A percentile compares a stretch with the other conserved stretches of the same genome.
Conservation (phyloP, 106 monocot genomes). For the Alisma plantagoaquatica region DNA sequence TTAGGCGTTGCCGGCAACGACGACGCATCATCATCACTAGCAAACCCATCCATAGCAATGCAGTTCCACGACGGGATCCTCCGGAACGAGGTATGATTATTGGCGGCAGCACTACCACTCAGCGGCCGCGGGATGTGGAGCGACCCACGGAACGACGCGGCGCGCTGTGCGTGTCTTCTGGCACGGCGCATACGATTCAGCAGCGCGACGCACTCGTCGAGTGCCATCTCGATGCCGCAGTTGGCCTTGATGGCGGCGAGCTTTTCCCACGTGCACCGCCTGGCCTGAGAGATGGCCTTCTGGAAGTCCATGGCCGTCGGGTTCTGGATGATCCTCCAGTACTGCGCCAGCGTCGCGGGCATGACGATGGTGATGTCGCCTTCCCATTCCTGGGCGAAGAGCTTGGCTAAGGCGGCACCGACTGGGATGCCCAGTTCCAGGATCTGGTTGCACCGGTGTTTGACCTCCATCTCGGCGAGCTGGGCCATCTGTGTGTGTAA, state of each 20-base stretch:
- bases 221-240: constrained; percentile 11
- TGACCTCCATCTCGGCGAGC: constrained; percentile 14
- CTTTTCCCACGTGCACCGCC: constrained; percentile 17
- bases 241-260: constrained; percentile 19
- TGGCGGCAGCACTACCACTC: too few relatives aligned
- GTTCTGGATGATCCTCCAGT: constrained; percentile 7
- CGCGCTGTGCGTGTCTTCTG: neutral
- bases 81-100: neutral
- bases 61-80: constrained; percentile 8
- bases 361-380: constrained; percentile 19
- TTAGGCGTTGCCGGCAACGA: neutral
- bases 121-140: neutral
- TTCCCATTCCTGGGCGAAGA: constrained; percentile 19
- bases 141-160: neutral
- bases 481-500: constrained; percentile 1
- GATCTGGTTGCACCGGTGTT: constrained; percentile 17
- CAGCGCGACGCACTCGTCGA: constrained; percentile 12
- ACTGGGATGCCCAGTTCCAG: constrained; percentile 15
- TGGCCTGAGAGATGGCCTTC: constrained; percentile 9
- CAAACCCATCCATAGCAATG: neutral
- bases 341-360: constrained; percentile 17
- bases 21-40: neutral
- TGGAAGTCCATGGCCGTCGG: constrained; percentile 6
- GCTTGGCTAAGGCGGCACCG: constrained; percentile 7
- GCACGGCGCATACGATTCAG: constrained; percentile 6